These are phyloP conservation scores for Ophiostoma pallidulum DNA, from an alignment of 2,329 filamentous ascomycete species.

Conservation along the genomic window DNA sequence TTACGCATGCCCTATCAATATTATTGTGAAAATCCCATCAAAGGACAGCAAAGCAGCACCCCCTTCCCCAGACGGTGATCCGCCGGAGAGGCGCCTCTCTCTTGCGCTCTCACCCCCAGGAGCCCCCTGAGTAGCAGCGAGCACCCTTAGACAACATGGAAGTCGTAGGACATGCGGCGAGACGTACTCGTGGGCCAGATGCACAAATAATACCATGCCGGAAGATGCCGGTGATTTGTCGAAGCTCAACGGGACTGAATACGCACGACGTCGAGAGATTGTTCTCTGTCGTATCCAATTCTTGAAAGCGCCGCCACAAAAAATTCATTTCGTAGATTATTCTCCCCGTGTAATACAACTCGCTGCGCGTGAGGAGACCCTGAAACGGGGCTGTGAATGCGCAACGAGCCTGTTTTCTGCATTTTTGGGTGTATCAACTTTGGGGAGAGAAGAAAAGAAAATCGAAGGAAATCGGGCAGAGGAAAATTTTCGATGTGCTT, in stretches of 20 bases:
- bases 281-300: slow-evolving; percentile 41
- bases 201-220: slow-evolving; percentile 18
- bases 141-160: no score
- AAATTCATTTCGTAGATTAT: slow-evolving; percentile 26
- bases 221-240: slow-evolving; percentile 29
- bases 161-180: no score
- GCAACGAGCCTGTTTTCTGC: slow-evolving; percentile 46
- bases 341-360: slow-evolving; percentile 54
- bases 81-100: no score
- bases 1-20: no score
- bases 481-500: not conserved
- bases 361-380: slow-evolving; percentile 29
- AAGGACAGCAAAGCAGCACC: no score
- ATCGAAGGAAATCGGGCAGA: slow-evolving; percentile 17
- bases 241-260: slow-evolving; percentile 56
- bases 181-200: no score
- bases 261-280: slow-evolving; percentile 36
- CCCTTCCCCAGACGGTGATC: no score
- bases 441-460: slow-evolving; percentile 30
- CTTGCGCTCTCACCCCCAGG: no score
- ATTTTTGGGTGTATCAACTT: slow-evolving; percentile 47
- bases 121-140: no score
- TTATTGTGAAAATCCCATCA: no score
- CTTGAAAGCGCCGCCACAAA: slow-evolving; percentile 46
- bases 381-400: slow-evolving; percentile 24